These are phyloP conservation scores for Cicer pinnatifidum DNA, from an alignment of 306 rosid genomes.

Conservation along the genomic window DNA sequence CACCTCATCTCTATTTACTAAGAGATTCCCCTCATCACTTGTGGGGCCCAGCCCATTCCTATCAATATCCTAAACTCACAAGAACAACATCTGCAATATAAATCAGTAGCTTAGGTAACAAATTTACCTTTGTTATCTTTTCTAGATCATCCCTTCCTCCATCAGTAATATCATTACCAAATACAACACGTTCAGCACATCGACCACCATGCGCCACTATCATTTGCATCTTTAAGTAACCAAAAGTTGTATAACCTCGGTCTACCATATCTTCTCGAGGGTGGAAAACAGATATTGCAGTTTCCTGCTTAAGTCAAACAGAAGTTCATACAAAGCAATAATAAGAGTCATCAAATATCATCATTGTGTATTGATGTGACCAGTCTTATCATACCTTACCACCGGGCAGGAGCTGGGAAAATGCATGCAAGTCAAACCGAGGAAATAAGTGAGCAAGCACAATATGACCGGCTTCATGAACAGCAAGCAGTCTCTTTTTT, in stretches of 20 bases:
- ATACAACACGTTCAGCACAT: constrained; percentile 83
- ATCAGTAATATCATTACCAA: constrained; percentile 84
- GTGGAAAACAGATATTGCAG: constrained; percentile 88
- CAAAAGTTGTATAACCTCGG: constrained; percentile 96
- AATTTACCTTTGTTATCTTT: constrained; percentile 88
- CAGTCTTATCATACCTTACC: constrained; percentile 78
- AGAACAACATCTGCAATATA: constrained; percentile 12
- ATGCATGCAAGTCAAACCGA: constrained; percentile 96
- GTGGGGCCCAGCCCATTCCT: too few species aligned
- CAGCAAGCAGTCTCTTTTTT: constrained; percentile 89
- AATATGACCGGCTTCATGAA: constrained; percentile 97
- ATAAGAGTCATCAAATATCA: constrained; percentile 36
- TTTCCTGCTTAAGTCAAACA: constrained; percentile 67
- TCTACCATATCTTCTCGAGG: constrained; percentile 96
- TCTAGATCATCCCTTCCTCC: constrained; percentile 94
- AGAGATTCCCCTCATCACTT: too few species aligned
- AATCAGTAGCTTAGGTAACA: constrained; percentile 9
- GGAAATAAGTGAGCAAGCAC: constrained; percentile 95
- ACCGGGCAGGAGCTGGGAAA: constrained; percentile 98
- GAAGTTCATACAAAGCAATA: constrained; percentile 36
- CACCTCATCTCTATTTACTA: too few species aligned
- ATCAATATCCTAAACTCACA: neutral
- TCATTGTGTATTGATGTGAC: constrained; percentile 34
- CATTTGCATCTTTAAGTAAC: constrained; percentile 97
- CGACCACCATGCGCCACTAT: constrained; percentile 98